Conservation (phyloP, 192 early-diverging fungal species). For the Spizellomyces punctatus region DNA sequence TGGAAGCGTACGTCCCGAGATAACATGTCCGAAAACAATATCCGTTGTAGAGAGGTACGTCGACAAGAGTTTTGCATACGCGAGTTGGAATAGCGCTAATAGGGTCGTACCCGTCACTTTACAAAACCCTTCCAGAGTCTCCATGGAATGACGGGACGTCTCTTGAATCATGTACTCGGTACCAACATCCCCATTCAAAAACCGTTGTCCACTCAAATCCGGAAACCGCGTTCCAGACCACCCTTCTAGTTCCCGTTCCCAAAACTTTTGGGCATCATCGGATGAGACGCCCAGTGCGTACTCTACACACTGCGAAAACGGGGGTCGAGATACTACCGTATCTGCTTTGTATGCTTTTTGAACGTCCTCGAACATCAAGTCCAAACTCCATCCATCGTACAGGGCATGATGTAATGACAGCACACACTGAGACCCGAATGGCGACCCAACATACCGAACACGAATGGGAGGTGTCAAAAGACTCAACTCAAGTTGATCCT, state of each 20-base stretch:
- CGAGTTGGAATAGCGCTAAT: conserved; percentile 8
- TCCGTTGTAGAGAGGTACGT: conserved; percentile 3
- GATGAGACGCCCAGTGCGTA: background rate
- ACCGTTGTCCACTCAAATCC: background rate
- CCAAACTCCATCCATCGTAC: conserved; percentile 37
- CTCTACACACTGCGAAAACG: background rate
- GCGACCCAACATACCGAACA: background rate
- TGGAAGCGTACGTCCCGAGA: conserved; percentile 22
- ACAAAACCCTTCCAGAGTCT: conserved; percentile 4
- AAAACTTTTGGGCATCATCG: background rate
- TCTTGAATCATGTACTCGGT: background rate
- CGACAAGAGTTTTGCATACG: conserved; percentile 22
- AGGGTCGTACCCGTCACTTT: background rate
- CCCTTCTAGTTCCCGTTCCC: conserved; percentile 1
- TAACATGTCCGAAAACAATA: conserved; percentile 15
- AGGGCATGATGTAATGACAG: conserved; percentile 35
- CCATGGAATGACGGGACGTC: background rate
- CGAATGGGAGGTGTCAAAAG: conserved; percentile 4
- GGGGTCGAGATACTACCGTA: background rate
- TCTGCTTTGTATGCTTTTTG: background rate
- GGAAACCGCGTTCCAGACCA: background rate
- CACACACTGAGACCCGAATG: background rate
- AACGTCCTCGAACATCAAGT: conserved; percentile 29
- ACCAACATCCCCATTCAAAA: background rate
- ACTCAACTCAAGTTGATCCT: background rate